Base-by-base conservation (phyloP, 1,284 basidiomycete genomes). In the Cryptococcus amylolentus region DNA sequence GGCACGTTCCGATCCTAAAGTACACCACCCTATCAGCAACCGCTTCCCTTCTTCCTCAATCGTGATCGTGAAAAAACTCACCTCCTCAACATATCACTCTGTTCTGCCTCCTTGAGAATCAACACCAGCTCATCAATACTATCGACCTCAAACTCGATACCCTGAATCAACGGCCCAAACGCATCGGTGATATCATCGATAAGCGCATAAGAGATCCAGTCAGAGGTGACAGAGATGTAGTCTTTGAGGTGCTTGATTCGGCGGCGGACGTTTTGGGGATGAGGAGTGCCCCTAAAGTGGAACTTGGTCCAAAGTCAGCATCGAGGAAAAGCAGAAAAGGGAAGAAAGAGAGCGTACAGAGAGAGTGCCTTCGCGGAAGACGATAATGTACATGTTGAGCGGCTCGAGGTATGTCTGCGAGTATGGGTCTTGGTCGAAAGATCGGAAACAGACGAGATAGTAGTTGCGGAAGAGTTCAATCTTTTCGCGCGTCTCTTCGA, bases 131-230 rank as follows among this genome's bases (percentile, higher is more conserved):
- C 96, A 71, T 98, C 96, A 65, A 99, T 98, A 58, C 88, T 91
- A 79, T 99, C 96, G 77, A 98, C 96, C 79, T 98, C 96, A 71
- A 98, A 98, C 77, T 99, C 96, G 76, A 98, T 99, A 70, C 88
- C 87, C 77, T 98, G 96, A 69, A 99, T 98, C 54, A 99, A 84
- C 14, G 96, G 96, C 1, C 95, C 96, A 76, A 99, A 99, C 4
- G 94, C 95, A 76, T 99, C 96, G 54, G 96, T 98, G 72, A 99
- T 98, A 79, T 99, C 96, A 78, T 99, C 96, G 72, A 99, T 98
- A 58, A 99, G 85, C 16, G 96, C 96, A 70, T 99, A 99, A 13
- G 94, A 98, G 67, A 99, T 98, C 96, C 96, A 99, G 79, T 99
- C 96, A 4, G 93, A 96, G 0, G 96, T 98, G 65, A 98, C 96